Evolutionary conservation across 441 rosid genomes (phyloP).

Genomic region (Theobroma grandiflorum): DNA sequence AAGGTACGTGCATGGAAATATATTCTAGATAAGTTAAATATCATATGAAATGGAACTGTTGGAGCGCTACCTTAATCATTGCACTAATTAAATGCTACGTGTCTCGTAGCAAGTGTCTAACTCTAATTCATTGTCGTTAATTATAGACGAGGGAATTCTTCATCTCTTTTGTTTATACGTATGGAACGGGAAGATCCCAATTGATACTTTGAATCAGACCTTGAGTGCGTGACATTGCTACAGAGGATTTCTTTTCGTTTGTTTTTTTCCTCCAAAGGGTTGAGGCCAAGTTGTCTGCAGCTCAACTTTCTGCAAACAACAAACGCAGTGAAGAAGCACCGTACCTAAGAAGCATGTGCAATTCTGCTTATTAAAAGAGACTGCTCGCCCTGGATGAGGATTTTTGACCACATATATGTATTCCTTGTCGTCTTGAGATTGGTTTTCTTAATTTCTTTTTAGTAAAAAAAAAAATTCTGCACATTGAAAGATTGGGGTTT

Average conservation of each 20-base stretch:
- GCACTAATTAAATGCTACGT: no score
- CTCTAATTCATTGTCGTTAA: not conserved
- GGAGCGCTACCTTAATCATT: no score
- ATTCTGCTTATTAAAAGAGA: not conserved
- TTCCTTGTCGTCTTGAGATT: no score
- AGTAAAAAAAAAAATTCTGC: no score
- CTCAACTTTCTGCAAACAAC: not conserved
- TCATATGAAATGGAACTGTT: no score
- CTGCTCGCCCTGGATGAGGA: no score
- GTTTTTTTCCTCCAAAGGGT: not conserved
- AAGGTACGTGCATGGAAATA: not conserved
- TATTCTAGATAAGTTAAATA: no score
- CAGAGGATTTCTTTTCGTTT: not conserved
- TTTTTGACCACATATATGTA: no score
- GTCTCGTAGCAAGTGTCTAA: no score
- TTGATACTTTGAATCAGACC: not conserved
- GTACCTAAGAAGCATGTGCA: not conserved
- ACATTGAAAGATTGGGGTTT: no score
- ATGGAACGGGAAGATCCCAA: not conserved
- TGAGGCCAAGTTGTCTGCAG: not conserved
- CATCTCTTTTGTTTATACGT: not conserved
- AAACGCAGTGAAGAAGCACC: not conserved
- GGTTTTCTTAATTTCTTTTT: no score
- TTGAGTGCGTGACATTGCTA: not conserved
- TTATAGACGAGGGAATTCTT: not conserved